phyloP scores from a whole-genome alignment of 2,329 filamentous ascomycete species.

The Aspergillus transmontanensis region DNA sequence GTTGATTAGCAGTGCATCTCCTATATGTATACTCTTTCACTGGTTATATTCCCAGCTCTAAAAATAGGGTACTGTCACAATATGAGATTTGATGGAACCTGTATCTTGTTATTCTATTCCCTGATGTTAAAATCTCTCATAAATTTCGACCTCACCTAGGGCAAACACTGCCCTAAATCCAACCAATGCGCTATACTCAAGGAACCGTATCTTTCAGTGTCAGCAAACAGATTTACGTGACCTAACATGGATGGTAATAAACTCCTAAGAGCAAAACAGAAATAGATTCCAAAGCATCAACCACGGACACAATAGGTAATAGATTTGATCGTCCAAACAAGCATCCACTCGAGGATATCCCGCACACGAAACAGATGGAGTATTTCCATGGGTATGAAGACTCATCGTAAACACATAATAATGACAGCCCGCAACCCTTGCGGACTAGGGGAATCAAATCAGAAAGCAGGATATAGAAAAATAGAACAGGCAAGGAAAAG shows the following conservation, averaged over 20 bases:
- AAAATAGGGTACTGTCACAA: not conserved
- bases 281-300: not conserved
- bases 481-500: constrained; percentile 4
- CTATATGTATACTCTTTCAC: not conserved
- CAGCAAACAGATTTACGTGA: not conserved
- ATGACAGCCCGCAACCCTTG: constrained; percentile 7
- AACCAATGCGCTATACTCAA: not conserved
- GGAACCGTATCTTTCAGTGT: not conserved
- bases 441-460: constrained; percentile 12
- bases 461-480: constrained; percentile 9
- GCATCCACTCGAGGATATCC: constrained; percentile 3
- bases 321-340: not conserved
- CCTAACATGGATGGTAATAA: not conserved
- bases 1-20: not conserved
- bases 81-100: not conserved
- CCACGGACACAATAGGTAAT: not conserved
- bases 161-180: not conserved
- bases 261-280: not conserved
- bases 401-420: constrained; percentile 26
- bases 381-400: constrained; percentile 25
- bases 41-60: not conserved
- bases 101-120: not conserved
- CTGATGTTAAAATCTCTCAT: not conserved
- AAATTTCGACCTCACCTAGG: not conserved
- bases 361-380: constrained; percentile 15